These are phyloP conservation scores for Anaeramoeba ignava DNA, from an alignment of 78 protist genomes.

Conservation along the genomic window DNA sequence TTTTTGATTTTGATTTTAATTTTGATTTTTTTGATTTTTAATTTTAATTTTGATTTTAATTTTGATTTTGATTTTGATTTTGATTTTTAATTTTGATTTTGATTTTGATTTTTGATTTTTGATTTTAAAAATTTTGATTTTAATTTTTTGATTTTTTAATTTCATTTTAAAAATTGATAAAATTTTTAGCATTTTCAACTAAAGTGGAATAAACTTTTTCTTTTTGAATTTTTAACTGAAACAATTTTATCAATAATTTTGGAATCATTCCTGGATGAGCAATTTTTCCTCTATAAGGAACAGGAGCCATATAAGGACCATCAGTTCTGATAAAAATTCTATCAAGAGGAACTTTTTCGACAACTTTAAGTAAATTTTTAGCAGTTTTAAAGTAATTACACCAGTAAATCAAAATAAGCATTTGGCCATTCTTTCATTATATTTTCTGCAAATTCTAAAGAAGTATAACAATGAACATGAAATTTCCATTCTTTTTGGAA, in stretches of 20 bases:
- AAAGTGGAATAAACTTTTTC: not conserved
- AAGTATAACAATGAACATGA: conserved; percentile 16
- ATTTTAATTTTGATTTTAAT: no score
- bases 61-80: no score
- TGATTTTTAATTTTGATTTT: no score
- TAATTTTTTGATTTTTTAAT: no score
- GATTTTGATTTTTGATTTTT: no score
- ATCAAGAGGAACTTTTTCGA: conserved; percentile 6
- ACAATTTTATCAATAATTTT: not conserved
- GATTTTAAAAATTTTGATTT: no score
- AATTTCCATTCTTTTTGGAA: not conserved
- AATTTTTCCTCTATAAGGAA: conserved; percentile 15
- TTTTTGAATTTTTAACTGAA: not conserved
- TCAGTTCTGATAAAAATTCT: conserved; percentile 16
- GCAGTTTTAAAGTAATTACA: conserved; percentile 16
- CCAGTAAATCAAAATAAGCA: conserved; percentile 11
- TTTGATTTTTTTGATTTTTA: no score
- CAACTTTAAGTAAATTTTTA: not conserved
- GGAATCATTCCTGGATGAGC: conserved; percentile 24
- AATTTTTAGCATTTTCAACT: not conserved
- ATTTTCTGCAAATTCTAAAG: not conserved
- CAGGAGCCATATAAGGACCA: conserved; percentile 28
- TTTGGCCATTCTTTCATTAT: not conserved
- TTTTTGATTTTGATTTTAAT: no score
- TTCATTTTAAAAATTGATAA: not conserved